These are phyloP conservation scores for Schizochytrium sp. DNA, from an alignment of 108 stramenopile genomes.

Conservation along the genomic window DNA sequence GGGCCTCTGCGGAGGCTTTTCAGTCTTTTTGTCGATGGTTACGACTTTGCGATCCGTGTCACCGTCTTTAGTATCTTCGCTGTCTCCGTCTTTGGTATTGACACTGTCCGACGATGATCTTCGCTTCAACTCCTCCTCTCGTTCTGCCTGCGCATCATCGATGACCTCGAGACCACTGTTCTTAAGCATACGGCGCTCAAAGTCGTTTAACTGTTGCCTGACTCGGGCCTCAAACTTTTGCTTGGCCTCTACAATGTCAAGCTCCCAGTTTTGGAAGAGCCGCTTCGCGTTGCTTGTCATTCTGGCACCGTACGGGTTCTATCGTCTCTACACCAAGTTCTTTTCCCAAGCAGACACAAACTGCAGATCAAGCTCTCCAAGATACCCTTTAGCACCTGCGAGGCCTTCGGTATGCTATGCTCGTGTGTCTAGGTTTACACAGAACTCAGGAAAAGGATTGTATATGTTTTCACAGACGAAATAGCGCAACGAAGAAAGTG, in stretches of 20 bases:
- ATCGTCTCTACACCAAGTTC: too few relatives aligned
- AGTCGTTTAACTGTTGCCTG: not conserved
- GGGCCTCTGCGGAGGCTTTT: not conserved
- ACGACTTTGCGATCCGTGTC: not conserved
- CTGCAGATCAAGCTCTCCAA: too few relatives aligned
- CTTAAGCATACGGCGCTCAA: slow-evolving; percentile 38
- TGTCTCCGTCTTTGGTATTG: not conserved
- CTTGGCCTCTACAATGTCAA: slow-evolving; percentile 15
- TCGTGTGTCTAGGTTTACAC: too few relatives aligned
- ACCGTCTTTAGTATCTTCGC: not conserved
- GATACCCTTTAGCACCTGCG: too few relatives aligned
- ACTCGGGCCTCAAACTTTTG: slow-evolving; percentile 27
- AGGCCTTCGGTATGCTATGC: too few relatives aligned
- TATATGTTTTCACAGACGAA: too few relatives aligned
- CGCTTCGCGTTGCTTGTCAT: slow-evolving; percentile 20
- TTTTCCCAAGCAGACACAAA: too few relatives aligned
- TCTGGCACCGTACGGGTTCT: not conserved
- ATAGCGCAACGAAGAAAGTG: too few relatives aligned
- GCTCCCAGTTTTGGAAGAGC: slow-evolving; percentile 39
- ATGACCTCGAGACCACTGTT: slow-evolving; percentile 46
- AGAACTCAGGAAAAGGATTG: too few relatives aligned
- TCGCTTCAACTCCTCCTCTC: not conserved
- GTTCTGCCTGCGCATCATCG: not conserved
- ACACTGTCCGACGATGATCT: not conserved
- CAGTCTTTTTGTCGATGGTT: not conserved